Percentiles rank a stretch among this genome's conserved stretches.
These are phyloP conservation scores for Aspergillus funiculosus DNA, from an alignment of 495 filamentous ascomycete species.

Conservation along the genomic window DNA sequence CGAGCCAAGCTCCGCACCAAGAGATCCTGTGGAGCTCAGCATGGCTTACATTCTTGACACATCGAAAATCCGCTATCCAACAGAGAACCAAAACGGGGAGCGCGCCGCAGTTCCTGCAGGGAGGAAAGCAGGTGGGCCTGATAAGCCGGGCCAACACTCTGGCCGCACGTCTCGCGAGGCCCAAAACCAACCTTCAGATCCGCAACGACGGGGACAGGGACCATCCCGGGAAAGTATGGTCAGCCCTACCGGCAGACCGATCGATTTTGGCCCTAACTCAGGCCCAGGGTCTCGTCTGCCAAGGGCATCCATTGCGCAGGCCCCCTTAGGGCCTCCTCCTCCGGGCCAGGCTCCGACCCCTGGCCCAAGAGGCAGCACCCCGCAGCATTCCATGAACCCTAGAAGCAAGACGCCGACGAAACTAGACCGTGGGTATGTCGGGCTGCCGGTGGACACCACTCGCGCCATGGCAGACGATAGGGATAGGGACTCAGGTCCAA, in stretches of 20 bases:
- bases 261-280: slow-evolving; percentile 27
- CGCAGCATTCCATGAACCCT: slow-evolving; percentile 34
- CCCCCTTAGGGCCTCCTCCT: slow-evolving; percentile 77
- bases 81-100: slow-evolving; percentile 55
- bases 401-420: slow-evolving; percentile 59
- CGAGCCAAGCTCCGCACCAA: slow-evolving; percentile 82
- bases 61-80: slow-evolving; percentile 89
- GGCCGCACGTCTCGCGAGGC: slow-evolving; percentile 58
- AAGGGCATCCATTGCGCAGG: slow-evolving; percentile 62
- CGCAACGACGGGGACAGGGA: slow-evolving; percentile 42
- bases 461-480: slow-evolving; percentile 41
- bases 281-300: slow-evolving; percentile 59
- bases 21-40: slow-evolving; percentile 75
- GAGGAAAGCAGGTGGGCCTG: slow-evolving; percentile 38
- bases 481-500: slow-evolving; percentile 48
- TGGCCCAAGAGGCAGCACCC: slow-evolving; percentile 51
- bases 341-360: slow-evolving; percentile 81
- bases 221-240: slow-evolving; percentile 52
- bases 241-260: slow-evolving; percentile 32
- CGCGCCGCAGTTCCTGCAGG: slow-evolving; percentile 23
- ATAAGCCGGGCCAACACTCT: slow-evolving; percentile 29
- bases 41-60: slow-evolving; percentile 92
- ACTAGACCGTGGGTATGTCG: slow-evolving; percentile 40
- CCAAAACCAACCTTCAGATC: slow-evolving; percentile 52
- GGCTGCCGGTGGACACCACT: slow-evolving; percentile 48